Conservation (phyloP, 2,329 filamentous ascomycete species). For the Botrytis cinerea region DNA sequence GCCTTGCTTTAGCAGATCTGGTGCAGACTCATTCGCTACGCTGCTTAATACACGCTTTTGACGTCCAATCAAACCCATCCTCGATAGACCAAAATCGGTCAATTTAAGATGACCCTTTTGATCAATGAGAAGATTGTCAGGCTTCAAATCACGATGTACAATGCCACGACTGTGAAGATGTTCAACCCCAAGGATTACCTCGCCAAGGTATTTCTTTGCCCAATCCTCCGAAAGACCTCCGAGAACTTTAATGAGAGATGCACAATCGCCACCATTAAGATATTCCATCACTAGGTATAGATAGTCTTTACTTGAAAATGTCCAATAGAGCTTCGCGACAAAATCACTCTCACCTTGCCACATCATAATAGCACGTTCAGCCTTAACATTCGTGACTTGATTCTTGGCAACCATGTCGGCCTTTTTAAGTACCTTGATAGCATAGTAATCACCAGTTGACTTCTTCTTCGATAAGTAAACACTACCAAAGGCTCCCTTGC, state of each 20-base stretch:
- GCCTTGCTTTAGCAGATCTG: conserved; percentile 88
- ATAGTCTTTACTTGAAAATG: conserved; percentile 98
- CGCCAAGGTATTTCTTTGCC: conserved; percentile 96
- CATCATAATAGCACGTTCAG: conserved; percentile 99
- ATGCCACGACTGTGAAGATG: conserved; percentile 93
- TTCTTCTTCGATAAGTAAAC: conserved; percentile 99
- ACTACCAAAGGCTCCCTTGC: conserved; percentile 96
- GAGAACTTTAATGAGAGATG: conserved; percentile 91
- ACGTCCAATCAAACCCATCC: conserved; percentile 94
- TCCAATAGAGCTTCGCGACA: conserved; percentile 99
- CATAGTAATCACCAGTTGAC: conserved; percentile 96
- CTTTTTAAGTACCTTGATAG: conserved; percentile 98
- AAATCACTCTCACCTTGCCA: conserved; percentile 99
- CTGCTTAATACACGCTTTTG: conserved; percentile 89
- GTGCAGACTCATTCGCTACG: conserved; percentile 76
- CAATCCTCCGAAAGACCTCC: conserved; percentile 93
- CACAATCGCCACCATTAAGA: conserved; percentile 94
- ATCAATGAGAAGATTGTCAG: conserved; percentile 95
- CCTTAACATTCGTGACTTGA: conserved; percentile 98
- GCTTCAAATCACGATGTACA: conserved; percentile 94
- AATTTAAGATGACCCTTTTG: conserved; percentile 95
- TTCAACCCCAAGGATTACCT: conserved; percentile 95
- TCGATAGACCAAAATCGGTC: conserved; percentile 94
- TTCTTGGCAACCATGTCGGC: conserved; percentile 99
- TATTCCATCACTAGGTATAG: conserved; percentile 99